These are phyloP conservation scores for Pichia sp. DNA, from an alignment of 1,139 yeast genomes.

Conservation along the genomic window DNA sequence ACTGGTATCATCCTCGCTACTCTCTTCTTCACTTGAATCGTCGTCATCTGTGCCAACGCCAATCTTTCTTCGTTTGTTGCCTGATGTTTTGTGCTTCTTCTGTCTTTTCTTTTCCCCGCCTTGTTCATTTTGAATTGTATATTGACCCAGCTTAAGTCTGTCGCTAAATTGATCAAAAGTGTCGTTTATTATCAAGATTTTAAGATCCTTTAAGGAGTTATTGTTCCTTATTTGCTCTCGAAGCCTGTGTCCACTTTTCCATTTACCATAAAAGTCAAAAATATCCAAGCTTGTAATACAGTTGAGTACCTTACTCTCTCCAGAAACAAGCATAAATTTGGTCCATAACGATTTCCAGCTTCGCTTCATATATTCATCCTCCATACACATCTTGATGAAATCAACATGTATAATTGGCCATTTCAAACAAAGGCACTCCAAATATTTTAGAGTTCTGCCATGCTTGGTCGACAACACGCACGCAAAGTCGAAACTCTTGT, in stretches of 20 bases:
- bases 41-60: background rate
- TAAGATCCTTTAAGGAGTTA: conserved; percentile 28
- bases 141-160: too few species aligned
- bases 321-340: conserved; percentile 65
- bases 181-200: conserved; percentile 27
- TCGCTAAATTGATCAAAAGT: background rate
- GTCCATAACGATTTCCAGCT: conserved; percentile 35
- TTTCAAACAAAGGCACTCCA: conserved; percentile 80
- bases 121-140: background rate
- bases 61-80: background rate
- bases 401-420: conserved; percentile 76
- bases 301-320: conserved; percentile 37
- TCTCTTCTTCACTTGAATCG: background rate
- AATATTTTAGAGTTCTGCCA: conserved; percentile 64
- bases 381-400: conserved; percentile 51
- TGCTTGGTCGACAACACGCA: conserved; percentile 56
- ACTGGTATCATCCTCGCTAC: background rate
- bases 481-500: conserved; percentile 39
- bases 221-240: conserved; percentile 36
- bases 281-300: conserved; percentile 37
- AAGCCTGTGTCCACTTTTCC: conserved; percentile 20
- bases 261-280: conserved; percentile 28
- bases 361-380: conserved; percentile 20
- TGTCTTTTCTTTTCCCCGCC: background rate
- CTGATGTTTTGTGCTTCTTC: background rate